A percentile compares a stretch with the other conserved stretches of the same genome.
Conservation (phyloP, 129 eudicot species). For the Flaveria sonorensis region DNA sequence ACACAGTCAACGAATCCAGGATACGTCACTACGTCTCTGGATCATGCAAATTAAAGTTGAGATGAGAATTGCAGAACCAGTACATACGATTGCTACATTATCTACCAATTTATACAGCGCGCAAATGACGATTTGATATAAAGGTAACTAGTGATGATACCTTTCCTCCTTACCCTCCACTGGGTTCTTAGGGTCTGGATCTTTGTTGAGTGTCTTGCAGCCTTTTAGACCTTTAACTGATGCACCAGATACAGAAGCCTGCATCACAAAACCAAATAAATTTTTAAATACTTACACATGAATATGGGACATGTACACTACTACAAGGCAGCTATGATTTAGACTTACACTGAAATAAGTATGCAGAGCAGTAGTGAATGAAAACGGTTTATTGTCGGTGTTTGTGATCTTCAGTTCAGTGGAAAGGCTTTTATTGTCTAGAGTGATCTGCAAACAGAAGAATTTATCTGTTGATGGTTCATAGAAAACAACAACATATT, state of each 20-base stretch:
- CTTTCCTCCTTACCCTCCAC: constrained; percentile 84
- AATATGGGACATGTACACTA: neutral
- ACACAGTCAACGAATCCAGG: constrained; percentile 98
- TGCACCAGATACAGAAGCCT: constrained; percentile 87
- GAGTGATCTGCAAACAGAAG: constrained; percentile 62
- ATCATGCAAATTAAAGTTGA: constrained; percentile 21
- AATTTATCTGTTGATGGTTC: constrained; percentile 7
- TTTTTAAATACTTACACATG: neutral
- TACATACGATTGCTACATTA: neutral
- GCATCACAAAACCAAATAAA: constrained; percentile 32
- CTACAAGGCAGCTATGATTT: neutral
- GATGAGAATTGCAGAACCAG: neutral
- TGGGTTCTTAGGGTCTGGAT: constrained; percentile 92
- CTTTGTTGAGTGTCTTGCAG: constrained; percentile 88
- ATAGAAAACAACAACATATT: neutral
- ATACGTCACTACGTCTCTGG: constrained; percentile 83
- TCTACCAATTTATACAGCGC: neutral
- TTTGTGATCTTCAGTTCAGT: constrained; percentile 84
- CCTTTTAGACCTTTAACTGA: constrained; percentile 85
- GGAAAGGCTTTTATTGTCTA: constrained; percentile 71
- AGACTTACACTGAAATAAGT: constrained; percentile 88
- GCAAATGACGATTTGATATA: neutral
- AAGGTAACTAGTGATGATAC: constrained; percentile 35
- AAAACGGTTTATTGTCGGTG: constrained; percentile 67
- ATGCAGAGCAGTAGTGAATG: constrained; percentile 88